Evolutionary conservation across 192 early-diverging fungal genomes (phyloP).

Genomic region (Umbelopsis vinacea): DNA sequence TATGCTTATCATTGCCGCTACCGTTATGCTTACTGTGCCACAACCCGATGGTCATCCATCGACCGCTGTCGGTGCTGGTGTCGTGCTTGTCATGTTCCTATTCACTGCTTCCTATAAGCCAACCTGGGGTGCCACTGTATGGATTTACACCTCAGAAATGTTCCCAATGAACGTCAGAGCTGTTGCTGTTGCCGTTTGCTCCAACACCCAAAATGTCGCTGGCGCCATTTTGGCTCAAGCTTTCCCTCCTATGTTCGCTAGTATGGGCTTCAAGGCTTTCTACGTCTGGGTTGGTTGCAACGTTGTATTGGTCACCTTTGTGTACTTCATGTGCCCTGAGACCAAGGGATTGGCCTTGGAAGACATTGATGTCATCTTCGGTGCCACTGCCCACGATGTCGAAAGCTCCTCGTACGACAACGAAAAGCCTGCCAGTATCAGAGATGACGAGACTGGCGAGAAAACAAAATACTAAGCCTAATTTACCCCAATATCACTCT

Average conservation of each 20-base stretch:
- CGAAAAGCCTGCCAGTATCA: conserved; percentile 15
- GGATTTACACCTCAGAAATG: conserved; percentile 66
- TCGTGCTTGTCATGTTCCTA: conserved; percentile 41
- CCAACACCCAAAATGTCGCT: conserved; percentile 63
- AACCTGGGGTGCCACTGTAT: conserved; percentile 67
- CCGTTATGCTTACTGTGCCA: conserved; percentile 23
- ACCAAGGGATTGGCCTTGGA: conserved; percentile 63
- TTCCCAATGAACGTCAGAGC: conserved; percentile 65
- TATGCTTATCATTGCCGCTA: conserved; percentile 25
- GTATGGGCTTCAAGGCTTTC: conserved; percentile 30
- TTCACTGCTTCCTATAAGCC: conserved; percentile 60
- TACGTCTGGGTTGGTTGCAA: conserved; percentile 36
- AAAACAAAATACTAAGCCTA: neutral
- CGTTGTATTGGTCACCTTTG: conserved; percentile 44
- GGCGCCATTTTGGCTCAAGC: conserved; percentile 52
- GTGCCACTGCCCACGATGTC: conserved; percentile 9
- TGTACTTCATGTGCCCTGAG: conserved; percentile 42
- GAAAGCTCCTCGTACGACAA: neutral
- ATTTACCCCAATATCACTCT: neutral
- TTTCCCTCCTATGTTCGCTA: conserved; percentile 43
- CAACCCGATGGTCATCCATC: conserved; percentile 22
- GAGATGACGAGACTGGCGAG: neutral
- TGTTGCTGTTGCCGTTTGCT: conserved; percentile 57
- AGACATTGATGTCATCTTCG: conserved; percentile 59
- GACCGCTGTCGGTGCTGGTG: conserved; percentile 21